phyloP scores from a whole-genome alignment of 2,329 filamentous ascomycete genomes.

The Ceratocystis diversiconidia region DNA sequence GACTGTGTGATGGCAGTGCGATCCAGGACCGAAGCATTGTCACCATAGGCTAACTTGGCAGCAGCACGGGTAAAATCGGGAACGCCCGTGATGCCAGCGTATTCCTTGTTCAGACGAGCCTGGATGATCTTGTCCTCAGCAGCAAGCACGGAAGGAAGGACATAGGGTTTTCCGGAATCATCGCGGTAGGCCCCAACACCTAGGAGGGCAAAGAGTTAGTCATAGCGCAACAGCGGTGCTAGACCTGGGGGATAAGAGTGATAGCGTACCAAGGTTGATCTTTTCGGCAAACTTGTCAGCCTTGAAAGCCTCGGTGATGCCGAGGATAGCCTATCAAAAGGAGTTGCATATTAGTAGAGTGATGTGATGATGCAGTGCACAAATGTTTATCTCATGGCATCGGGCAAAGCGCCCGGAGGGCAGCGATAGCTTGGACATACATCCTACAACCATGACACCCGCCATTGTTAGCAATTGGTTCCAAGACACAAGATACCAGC shows the following conservation, averaged over 20 bases:
- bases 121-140: constrained; percentile 79
- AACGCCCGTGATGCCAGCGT: constrained; percentile 92
- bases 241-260: constrained; percentile 7
- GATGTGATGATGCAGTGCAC: background rate
- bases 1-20: constrained; percentile 89
- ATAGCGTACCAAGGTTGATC: constrained; percentile 75
- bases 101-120: constrained; percentile 81
- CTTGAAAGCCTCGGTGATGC: constrained; percentile 98
- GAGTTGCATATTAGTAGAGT: background rate
- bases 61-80: constrained; percentile 88
- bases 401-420: background rate
- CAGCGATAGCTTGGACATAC: constrained; percentile 7
- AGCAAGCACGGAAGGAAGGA: constrained; percentile 79
- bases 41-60: constrained; percentile 78
- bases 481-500: background rate
- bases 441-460: constrained; percentile 9
- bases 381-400: background rate
- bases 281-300: constrained; percentile 85
- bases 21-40: constrained; percentile 59
- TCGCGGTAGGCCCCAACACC: constrained; percentile 97
- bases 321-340: constrained; percentile 56
- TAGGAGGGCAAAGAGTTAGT: constrained; percentile 24
- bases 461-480: constrained; percentile 11
- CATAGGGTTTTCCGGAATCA: constrained; percentile 94
- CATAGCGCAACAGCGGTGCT: constrained; percentile 11